A percentile compares a stretch with the other conserved stretches of the same genome.
These are phyloP conservation scores for Oryza meridionalis DNA, from an alignment of 176 grass and related monocot species.

Conservation along the genomic window DNA sequence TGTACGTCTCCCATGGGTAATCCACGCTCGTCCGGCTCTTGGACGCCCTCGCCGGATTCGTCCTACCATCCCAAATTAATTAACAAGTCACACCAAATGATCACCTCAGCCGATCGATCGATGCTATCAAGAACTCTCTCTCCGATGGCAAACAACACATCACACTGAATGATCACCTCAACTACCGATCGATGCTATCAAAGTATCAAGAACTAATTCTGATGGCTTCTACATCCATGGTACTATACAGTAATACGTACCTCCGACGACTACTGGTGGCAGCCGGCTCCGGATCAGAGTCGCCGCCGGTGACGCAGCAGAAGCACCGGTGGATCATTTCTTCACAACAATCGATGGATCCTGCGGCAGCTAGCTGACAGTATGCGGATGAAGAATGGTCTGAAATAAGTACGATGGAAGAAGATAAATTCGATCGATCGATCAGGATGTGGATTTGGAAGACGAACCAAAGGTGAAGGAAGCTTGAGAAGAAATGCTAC, in stretches of 20 bases:
- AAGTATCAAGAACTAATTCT: background rate
- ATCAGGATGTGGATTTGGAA: background rate
- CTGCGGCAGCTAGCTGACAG: no score
- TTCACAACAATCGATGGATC: background rate
- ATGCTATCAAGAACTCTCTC: background rate
- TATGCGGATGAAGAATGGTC: no score
- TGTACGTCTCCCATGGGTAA: conserved; percentile 80
- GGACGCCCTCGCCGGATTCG: conserved; percentile 29
- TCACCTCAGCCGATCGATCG: background rate
- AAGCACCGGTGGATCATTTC: conserved; percentile 60
- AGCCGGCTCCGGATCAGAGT: conserved; percentile 27
- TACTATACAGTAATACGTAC: conserved; percentile 8
- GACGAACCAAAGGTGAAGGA: background rate
- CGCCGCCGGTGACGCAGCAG: conserved; percentile 52
- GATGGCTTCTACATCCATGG: background rate
- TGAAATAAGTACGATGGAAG: background rate
- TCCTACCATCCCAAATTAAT: background rate
- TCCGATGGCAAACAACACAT: background rate
- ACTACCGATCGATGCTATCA: background rate
- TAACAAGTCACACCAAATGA: background rate
- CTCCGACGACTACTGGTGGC: conserved; percentile 15
- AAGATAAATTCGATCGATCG: background rate
- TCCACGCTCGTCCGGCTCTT: conserved; percentile 47
- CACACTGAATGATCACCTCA: background rate
- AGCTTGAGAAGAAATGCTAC: conserved; percentile 29